Evolutionary conservation across 352 stramenopile species (phyloP).

Genomic region (Phytophthora kernoviae): DNA sequence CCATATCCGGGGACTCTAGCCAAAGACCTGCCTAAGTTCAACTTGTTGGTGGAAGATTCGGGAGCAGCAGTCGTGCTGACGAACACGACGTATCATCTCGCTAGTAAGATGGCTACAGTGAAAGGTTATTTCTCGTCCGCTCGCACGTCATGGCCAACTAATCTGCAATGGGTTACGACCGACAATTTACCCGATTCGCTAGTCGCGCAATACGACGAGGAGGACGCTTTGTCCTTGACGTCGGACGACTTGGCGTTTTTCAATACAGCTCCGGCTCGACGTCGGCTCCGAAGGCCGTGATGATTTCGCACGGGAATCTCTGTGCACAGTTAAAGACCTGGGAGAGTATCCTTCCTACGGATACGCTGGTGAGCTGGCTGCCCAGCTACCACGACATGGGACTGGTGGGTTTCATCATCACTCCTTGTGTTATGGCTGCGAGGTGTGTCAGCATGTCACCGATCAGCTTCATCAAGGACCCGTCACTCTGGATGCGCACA

Average conservation of each 20-base stretch:
- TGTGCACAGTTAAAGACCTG: slow-evolving; percentile 75
- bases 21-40: slow-evolving; percentile 84
- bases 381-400: slow-evolving; percentile 88
- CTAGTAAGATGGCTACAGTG: slow-evolving; percentile 79
- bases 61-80: slow-evolving; percentile 69
- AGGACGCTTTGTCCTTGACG: slow-evolving; percentile 43
- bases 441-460: slow-evolving; percentile 84
- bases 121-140: slow-evolving; percentile 75
- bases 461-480: slow-evolving; percentile 88
- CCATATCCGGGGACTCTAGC: slow-evolving; percentile 73
- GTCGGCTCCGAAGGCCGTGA: slow-evolving; percentile 80
- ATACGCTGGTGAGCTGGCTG: slow-evolving; percentile 82
- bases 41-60: slow-evolving; percentile 74
- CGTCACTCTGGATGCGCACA: slow-evolving; percentile 78
- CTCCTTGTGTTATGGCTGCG: slow-evolving; percentile 55
- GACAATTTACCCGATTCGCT: slow-evolving; percentile 64
- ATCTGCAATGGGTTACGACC: slow-evolving; percentile 76
- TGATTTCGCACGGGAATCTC: slow-evolving; percentile 85
- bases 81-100: slow-evolving; percentile 80
- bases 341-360: slow-evolving; percentile 60
- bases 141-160: slow-evolving; percentile 63
- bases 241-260: slow-evolving; percentile 81
- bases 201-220: slow-evolving; percentile 51
- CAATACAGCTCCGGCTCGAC: slow-evolving; percentile 87
- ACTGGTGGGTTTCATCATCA: slow-evolving; percentile 83